These are phyloP conservation scores for Xylaria sp. DNA, from an alignment of 2,329 filamentous ascomycete genomes.

Conservation along the genomic window DNA sequence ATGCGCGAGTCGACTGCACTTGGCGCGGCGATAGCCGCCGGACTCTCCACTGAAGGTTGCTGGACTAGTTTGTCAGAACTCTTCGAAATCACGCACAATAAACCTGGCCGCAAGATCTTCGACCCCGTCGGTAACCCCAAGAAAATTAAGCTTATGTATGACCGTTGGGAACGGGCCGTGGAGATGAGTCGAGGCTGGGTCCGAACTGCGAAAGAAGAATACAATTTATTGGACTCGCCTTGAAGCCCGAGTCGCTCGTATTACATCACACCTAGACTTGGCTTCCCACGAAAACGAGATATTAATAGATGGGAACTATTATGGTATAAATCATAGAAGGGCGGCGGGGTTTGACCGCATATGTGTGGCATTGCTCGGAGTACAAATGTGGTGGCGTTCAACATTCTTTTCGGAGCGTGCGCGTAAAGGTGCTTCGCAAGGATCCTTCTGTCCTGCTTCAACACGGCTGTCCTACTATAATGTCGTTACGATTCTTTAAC, in stretches of 20 bases:
- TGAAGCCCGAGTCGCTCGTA: neutral
- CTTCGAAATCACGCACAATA: constrained; percentile 72
- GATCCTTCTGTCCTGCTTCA: neutral
- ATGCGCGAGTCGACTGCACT: constrained; percentile 94
- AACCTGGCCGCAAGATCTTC: constrained; percentile 75
- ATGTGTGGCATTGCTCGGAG: constrained; percentile 28
- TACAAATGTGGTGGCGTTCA: constrained; percentile 16
- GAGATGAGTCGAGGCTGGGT: constrained; percentile 69
- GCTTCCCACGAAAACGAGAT: constrained; percentile 14
- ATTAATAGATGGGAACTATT: constrained; percentile 1
- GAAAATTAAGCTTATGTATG: constrained; percentile 57
- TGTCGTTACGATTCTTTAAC: constrained; percentile 8
- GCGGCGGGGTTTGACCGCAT: neutral
- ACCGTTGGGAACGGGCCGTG: constrained; percentile 66
- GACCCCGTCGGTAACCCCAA: constrained; percentile 67
- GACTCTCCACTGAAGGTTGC: constrained; percentile 77
- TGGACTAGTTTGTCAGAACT: constrained; percentile 82
- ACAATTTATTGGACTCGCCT: constrained; percentile 21
- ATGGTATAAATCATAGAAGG: neutral
- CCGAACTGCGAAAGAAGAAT: constrained; percentile 47
- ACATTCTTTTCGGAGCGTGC: constrained; percentile 13
- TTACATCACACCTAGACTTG: constrained; percentile 6
- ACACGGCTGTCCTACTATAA: constrained; percentile 28
- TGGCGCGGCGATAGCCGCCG: constrained; percentile 88
- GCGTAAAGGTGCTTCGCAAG: constrained; percentile 6